Base-by-base conservation (phyloP, 306 rosid species). In the Mucuna pruriens region DNA sequence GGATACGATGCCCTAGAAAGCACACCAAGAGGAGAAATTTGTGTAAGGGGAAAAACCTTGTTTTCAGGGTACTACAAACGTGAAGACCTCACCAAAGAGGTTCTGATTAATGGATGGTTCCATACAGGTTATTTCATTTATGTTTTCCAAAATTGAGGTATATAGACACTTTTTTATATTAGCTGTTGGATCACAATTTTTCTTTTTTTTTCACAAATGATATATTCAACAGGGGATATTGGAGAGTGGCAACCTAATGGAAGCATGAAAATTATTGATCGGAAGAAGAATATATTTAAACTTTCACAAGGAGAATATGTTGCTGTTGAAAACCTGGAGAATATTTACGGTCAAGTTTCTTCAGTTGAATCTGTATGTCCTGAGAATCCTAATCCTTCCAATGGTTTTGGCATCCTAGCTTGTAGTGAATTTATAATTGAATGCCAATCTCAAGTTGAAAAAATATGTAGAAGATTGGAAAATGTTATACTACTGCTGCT, bases 291-390 rank as follows among this genome's bases (percentile, higher is more conserved):
- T 86, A 95, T 95, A 85, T 95, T 93, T 86, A 95, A 95, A 85
- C 99, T 95, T 77, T 92, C 99, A 13, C 99, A 95, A 84, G 99
- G 99, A 85, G 99, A 95, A 79, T 95, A 95, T 86, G 99, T 95
- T 72, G 99, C 99, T 5, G 99, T 93, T 40, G 99, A 95, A 84
- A 93, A 95, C 86, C 87, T 95, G 87, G 99, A 95, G 91, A 91
- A 92, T 81, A 86, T 95, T 55, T 93, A 88, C 80, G 84, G 93
- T 34, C 88, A 87, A 85, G 86, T 86, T 67, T 87, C 98, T 65
- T 86, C 76, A 46, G 84, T 93, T 57, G 99, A 95, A 38, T 85
- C 94, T 62, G 99, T 95, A 87, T 38, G 96, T 82, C 39, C 51
- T 86, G 36, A 39, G 52, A 78, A 40, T 62, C 64, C 61, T 72